Conservation (phyloP, 768 basidiomycete species). For the Kwoniella dendrophila region DNA sequence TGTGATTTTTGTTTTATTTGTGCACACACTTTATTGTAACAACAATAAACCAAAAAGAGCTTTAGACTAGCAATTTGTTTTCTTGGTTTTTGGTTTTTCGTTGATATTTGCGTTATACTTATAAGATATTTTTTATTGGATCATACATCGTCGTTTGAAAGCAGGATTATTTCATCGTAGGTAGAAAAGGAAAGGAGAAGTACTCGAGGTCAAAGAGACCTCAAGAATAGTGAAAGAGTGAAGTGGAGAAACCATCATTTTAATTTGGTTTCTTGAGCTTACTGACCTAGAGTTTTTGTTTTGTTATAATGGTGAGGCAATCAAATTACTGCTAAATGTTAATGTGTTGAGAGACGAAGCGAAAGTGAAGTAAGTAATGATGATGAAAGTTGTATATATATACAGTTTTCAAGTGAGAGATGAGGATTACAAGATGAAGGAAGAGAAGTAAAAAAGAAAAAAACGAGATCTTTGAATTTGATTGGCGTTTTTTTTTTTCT, state of each 20-base stretch:
- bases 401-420: no score
- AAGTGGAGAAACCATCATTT: not conserved
- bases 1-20: not conserved
- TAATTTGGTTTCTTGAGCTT: slow-evolving; percentile 8
- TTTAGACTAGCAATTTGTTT: slow-evolving; percentile 9
- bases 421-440: not conserved
- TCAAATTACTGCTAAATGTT: not conserved
- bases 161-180: no score
- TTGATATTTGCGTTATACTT: not conserved
- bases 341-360: not conserved
- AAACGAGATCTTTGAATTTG: not conserved
- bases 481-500: not conserved
- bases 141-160: slow-evolving; percentile 4
- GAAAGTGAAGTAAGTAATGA: not conserved
- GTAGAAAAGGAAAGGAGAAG: not conserved
- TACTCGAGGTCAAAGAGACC: not conserved
- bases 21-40: not conserved
- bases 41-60: not conserved
- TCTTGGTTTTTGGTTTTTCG: not conserved
- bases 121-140: not conserved
- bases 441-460: not conserved
- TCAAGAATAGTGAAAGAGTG: not conserved
- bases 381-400: not conserved
- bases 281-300: slow-evolving; percentile 12
- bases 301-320: not conserved